Conservation (phyloP, 2,329 filamentous ascomycete genomes). For the Colletotrichum sp. region DNA sequence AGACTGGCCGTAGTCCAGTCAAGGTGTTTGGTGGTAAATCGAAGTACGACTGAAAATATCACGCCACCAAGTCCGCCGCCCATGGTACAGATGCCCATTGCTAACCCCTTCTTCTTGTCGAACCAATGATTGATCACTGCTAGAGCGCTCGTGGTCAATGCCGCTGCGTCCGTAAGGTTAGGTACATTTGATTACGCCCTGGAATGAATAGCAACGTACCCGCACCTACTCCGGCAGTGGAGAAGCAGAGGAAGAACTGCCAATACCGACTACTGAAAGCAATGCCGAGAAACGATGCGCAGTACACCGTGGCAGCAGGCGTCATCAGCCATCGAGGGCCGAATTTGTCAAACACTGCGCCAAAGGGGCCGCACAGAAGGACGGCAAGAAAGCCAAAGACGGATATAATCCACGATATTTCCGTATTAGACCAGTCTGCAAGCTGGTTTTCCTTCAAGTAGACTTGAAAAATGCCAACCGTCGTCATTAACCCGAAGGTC, state of each 20-base stretch:
- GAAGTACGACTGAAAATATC: slow-evolving; percentile 31
- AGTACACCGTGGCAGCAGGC: slow-evolving; percentile 25
- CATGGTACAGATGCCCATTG: slow-evolving; percentile 29
- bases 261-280: slow-evolving; percentile 30
- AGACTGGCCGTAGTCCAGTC: slow-evolving; percentile 26
- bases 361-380: slow-evolving; percentile 26
- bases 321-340: slow-evolving; percentile 24
- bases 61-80: slow-evolving; percentile 34
- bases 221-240: slow-evolving; percentile 29
- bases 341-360: slow-evolving; percentile 28
- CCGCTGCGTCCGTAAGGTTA: slow-evolving; percentile 19
- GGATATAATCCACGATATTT: slow-evolving; percentile 33
- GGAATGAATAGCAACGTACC: slow-evolving; percentile 18
- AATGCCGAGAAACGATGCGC: slow-evolving; percentile 29
- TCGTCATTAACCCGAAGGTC: slow-evolving; percentile 31
- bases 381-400: slow-evolving; percentile 31
- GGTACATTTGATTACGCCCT: background rate
- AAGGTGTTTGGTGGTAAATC: slow-evolving; percentile 26
- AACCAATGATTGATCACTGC: slow-evolving; percentile 32
- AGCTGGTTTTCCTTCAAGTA: slow-evolving; percentile 31
- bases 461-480: slow-evolving; percentile 32
- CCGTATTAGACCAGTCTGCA: slow-evolving; percentile 7
- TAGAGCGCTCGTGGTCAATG: slow-evolving; percentile 29
- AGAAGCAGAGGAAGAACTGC: slow-evolving; percentile 33
- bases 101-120: slow-evolving; percentile 21